Percentiles rank a stretch among this genome's conserved stretches.
Conservation (phyloP, 192 early-diverging fungal genomes). For the Podila verticillata region DNA sequence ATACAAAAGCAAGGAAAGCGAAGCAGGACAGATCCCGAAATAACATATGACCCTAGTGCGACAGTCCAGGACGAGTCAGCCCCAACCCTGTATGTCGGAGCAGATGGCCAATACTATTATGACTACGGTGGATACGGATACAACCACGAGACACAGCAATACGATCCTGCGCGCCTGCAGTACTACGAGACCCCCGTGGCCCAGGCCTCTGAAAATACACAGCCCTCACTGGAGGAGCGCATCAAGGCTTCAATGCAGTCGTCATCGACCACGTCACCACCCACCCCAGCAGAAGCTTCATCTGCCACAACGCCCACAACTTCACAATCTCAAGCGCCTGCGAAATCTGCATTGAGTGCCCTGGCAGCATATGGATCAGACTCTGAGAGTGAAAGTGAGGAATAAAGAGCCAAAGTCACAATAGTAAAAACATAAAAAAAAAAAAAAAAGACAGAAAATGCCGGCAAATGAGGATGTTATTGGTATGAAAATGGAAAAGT, state of each 20-base stretch:
- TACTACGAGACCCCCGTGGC: background rate
- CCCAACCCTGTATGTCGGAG: slow-evolving; percentile 19
- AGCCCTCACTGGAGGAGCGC: slow-evolving; percentile 4
- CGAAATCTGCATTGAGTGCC: slow-evolving; percentile 29
- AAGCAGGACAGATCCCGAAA: background rate
- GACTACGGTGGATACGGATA: slow-evolving; percentile 49
- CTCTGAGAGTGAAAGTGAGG: slow-evolving; percentile 46
- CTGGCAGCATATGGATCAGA: slow-evolving; percentile 60
- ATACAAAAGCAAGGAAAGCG: background rate
- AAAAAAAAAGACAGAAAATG: background rate
- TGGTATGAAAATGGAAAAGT: too few relatives aligned
- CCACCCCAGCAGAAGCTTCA: background rate
- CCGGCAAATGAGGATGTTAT: background rate
- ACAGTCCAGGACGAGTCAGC: background rate
- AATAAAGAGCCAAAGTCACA: slow-evolving; percentile 12
- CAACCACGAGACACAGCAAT: slow-evolving; percentile 33
- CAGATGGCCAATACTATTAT: slow-evolving; percentile 46
- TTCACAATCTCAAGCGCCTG: slow-evolving; percentile 8
- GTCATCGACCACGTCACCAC: slow-evolving; percentile 20
- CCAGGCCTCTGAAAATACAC: background rate
- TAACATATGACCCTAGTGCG: background rate
- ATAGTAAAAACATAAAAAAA: background rate
- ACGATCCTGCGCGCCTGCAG: slow-evolving; percentile 26
- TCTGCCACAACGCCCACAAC: background rate
- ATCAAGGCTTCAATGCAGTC: slow-evolving; percentile 39